Conservation (phyloP, 176 grass and related monocot genomes). For the Olyra latifolia region DNA sequence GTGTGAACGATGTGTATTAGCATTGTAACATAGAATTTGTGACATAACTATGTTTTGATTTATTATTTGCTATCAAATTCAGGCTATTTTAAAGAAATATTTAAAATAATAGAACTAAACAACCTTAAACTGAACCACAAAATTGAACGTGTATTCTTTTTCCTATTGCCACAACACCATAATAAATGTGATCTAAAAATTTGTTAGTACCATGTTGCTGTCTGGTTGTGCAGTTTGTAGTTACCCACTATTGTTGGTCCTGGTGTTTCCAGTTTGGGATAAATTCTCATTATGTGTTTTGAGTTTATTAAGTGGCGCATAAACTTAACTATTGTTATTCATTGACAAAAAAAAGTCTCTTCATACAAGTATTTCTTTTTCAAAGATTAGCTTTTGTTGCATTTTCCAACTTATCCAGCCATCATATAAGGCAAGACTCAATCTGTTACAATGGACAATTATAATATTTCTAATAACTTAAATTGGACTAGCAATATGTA, state of each 20-base stretch:
- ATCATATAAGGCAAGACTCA: not conserved
- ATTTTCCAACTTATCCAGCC: not conserved
- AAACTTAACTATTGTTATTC: not conserved
- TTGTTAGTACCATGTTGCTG: not conserved
- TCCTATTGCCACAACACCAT: not conserved
- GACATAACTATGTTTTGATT: not conserved
- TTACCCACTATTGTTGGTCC: not conserved
- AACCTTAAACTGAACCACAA: not conserved
- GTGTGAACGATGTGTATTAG: not conserved
- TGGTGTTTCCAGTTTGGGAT: not conserved
- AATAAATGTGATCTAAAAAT: not conserved
- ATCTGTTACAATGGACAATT: not conserved
- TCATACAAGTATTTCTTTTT: not conserved
- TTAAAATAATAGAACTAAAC: not conserved
- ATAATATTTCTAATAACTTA: conserved; percentile 10
- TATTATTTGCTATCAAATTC: not conserved
- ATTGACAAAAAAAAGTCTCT: not conserved
- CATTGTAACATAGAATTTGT: not conserved
- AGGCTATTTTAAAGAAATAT: conserved; percentile 2
- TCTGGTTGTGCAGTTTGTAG: not conserved
- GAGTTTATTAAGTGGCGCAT: not conserved
- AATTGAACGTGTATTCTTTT: not conserved
- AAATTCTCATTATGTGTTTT: conserved; percentile 11
- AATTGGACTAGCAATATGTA: not conserved
- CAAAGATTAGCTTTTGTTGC: not conserved